Evolutionary conservation across 2,329 filamentous ascomycete species (phyloP).

Genomic region (Pseudonectria foliicola): DNA sequence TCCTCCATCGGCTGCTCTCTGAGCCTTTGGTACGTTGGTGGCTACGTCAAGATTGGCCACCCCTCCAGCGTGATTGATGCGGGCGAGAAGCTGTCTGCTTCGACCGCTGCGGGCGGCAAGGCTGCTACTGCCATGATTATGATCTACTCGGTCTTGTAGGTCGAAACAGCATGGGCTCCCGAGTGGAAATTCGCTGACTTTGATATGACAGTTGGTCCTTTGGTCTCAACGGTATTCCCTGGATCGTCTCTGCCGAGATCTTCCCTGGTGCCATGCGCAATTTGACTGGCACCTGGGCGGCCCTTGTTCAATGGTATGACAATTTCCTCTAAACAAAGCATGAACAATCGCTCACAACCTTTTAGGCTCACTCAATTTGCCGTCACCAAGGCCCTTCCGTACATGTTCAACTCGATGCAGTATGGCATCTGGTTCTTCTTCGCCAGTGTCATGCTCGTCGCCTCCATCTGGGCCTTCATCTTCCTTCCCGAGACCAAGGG

Average conservation of each 20-base stretch:
- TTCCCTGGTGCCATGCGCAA: slow-evolving; percentile 37
- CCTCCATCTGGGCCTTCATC: slow-evolving; percentile 42
- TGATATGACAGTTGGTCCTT: slow-evolving; percentile 31
- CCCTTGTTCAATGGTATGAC: slow-evolving; percentile 30
- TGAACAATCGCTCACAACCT: not conserved
- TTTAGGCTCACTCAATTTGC: slow-evolving; percentile 32
- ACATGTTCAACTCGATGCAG: slow-evolving; percentile 35
- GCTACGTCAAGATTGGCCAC: slow-evolving; percentile 45
- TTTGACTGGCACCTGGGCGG: slow-evolving; percentile 34
- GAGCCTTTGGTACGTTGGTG: slow-evolving; percentile 45
- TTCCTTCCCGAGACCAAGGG: slow-evolving; percentile 50
- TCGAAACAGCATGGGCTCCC: fast-evolving
- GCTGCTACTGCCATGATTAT: slow-evolving; percentile 49
- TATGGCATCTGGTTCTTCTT: slow-evolving; percentile 54
- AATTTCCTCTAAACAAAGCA: not conserved
- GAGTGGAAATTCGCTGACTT: not conserved
- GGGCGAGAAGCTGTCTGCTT: slow-evolving; percentile 34
- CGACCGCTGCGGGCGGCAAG: slow-evolving; percentile 39
- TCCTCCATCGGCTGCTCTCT: slow-evolving; percentile 40
- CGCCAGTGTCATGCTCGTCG: slow-evolving; percentile 41
- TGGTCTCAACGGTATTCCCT: slow-evolving; percentile 38
- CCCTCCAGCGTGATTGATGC: slow-evolving; percentile 37
- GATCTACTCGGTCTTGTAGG: slow-evolving; percentile 47
- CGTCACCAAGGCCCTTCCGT: slow-evolving; percentile 37
- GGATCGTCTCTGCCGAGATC: slow-evolving; percentile 38